Evolutionary conservation across 176 grass and related monocot genomes (phyloP), one percentile per base, ranked within the genome.

Genomic region (Bothriochloa decipiens): DNA sequence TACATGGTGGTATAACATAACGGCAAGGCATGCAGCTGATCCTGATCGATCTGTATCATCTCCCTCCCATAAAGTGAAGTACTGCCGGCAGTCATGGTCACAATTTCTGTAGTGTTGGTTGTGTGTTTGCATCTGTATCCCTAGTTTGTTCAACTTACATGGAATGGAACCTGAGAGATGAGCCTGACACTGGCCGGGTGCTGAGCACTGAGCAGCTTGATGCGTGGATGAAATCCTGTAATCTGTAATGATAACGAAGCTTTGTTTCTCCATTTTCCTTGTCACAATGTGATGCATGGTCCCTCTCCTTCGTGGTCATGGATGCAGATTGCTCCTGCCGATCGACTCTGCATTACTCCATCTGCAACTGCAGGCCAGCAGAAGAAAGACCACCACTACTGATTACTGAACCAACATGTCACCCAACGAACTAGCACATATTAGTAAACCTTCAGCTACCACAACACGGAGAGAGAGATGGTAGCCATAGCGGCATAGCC

Each of bases 1-100:
- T 85, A 65, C 46, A 75, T 88, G 77, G 82, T 71, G 81, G 12
- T 88, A 82, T 88, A 83, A 35, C 61, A 83, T 88, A 91, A 76
- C 47, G 74, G 47, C 74, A 33, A 41, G 37, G 76, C 71, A 65
- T 80, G 64, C 76, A 35, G 68, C 80, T 80, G 71, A 39, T 83
- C 17, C 80, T 80, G 71, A 28, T 83, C 32, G 66, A 29, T 87
- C 65, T 78, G 73, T 80, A 45, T 75, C 8, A 33, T 80, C 22
- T 25, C 22, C 25, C 61, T 79, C 32, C 26, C 67, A 14, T 68
- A 27, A 79, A 42, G 15, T 43, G 11, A 13, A 32, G 81, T 23
- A 3, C 8, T 35, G 81, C 32, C 72, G 76, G 23, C 61, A 23
- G 33, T 1, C 61, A n/a, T 35, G 33, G 33, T 35, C 33, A 35